Percentiles rank a stretch among this genome's conserved stretches.
These are phyloP conservation scores for Ichthyophthirius multifiliis DNA, from an alignment of 169 alveolate genomes.

Conservation along the genomic window DNA sequence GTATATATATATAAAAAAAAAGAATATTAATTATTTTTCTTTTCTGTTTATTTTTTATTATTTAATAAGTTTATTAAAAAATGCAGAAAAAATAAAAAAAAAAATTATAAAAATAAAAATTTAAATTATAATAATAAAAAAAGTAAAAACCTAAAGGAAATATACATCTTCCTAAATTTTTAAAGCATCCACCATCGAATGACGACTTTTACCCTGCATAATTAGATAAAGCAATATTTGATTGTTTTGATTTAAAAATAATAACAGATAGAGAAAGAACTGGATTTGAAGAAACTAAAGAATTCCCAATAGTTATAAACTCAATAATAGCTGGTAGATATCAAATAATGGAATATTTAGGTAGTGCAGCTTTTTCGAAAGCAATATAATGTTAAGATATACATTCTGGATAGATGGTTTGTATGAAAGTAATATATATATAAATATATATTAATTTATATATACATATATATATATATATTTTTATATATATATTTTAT, in stretches of 20 bases:
- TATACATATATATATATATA: background rate
- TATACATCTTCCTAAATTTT: conserved; percentile 53
- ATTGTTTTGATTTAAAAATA: conserved; percentile 84
- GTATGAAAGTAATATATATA: conserved; percentile 69
- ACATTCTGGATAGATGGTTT: conserved; percentile 73
- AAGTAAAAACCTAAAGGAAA: conserved; percentile 5
- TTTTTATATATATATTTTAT: background rate
- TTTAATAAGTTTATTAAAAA: too few species aligned
- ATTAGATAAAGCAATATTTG: conserved; percentile 78
- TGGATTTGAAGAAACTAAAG: conserved; percentile 88
- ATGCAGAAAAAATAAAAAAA: background rate
- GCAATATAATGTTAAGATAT: conserved; percentile 87
- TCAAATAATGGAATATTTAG: conserved; percentile 83
- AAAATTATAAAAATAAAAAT: background rate
- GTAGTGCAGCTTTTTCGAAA: conserved; percentile 87
- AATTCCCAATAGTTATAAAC: conserved; percentile 86
- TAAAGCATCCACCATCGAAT: conserved; percentile 69
- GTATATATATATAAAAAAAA: too few species aligned
- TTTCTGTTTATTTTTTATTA: too few species aligned
- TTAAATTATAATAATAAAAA: background rate
- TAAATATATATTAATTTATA: background rate
- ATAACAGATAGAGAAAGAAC: conserved; percentile 89
- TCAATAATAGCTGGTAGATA: conserved; percentile 88
- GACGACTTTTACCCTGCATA: conserved; percentile 84
- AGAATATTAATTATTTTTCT: too few species aligned